Percentiles rank a stretch among this genome's conserved stretches.
Evolutionary conservation across 148 eudicot species (phyloP).

Genomic region (Fallopia convolvulus): DNA sequence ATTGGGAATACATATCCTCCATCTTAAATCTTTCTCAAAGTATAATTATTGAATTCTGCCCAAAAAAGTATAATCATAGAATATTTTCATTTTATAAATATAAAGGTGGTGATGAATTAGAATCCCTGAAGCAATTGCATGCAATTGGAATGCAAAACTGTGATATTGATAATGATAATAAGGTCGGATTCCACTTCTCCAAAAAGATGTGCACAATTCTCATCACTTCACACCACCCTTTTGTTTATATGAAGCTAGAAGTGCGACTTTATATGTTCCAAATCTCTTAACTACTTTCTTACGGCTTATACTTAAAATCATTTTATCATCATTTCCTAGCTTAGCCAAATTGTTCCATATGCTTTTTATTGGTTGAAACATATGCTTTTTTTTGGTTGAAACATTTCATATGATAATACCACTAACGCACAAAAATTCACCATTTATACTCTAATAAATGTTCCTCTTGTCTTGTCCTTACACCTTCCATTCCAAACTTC

Average conservation of each 20-base stretch:
- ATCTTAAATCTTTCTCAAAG: no score
- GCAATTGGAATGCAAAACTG: not conserved
- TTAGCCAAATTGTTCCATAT: not conserved
- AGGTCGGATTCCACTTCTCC: conserved; percentile 1
- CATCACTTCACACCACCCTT: not conserved
- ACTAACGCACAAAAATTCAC: no score
- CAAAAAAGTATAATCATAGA: not conserved
- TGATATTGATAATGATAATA: not conserved
- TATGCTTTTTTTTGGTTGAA: not conserved
- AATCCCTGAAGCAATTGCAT: not conserved
- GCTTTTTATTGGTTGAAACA: not conserved
- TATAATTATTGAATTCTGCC: no score
- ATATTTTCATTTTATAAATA: not conserved
- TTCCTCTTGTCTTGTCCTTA: no score
- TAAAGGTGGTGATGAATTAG: not conserved
- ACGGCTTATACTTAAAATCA: not conserved
- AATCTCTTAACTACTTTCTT: not conserved
- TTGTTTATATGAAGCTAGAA: conserved; percentile 4
- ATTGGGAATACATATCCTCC: no score
- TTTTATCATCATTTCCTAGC: not conserved
- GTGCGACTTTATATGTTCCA: not conserved
- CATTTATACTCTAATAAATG: no score
- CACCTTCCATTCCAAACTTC: no score
- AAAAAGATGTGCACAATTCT: not conserved
- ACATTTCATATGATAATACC: not conserved